phyloP scores from a whole-genome alignment of 1,284 basidiomycete species.

The Austroboletus rostrupii region DNA sequence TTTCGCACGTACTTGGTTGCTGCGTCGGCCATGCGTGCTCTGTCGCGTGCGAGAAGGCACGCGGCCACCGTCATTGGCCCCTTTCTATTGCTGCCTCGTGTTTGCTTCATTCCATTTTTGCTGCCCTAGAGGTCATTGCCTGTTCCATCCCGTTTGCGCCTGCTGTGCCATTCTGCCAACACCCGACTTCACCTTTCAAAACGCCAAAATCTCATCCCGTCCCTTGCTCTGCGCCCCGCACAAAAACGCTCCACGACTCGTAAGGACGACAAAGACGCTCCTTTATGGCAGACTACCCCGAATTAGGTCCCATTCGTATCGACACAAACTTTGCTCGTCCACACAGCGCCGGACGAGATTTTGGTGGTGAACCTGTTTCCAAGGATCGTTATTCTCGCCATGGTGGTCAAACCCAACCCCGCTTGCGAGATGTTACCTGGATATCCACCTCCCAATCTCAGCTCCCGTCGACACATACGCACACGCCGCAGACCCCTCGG shows the following conservation, averaged over 20 bases:
- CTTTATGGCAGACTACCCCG: constrained; percentile 24
- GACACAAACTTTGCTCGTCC: constrained; percentile 29
- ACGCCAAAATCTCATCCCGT: neutral
- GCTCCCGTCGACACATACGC: constrained; percentile 26
- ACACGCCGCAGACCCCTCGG: constrained; percentile 29
- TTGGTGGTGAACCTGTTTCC: constrained; percentile 18
- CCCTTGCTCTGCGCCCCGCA: constrained; percentile 1
- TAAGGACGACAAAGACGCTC: neutral
- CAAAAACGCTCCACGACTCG: neutral
- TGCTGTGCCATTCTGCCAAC: constrained; percentile 20
- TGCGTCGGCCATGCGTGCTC: constrained; percentile 1
- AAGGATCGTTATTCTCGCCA: constrained; percentile 30
- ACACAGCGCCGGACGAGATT: constrained; percentile 27
- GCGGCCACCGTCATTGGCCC: constrained; percentile 12
- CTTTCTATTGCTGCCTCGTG: constrained; percentile 29
- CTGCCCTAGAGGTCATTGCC: constrained; percentile 15
- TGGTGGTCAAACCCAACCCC: constrained; percentile 23
- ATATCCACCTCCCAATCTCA: constrained; percentile 28
- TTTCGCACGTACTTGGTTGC: neutral
- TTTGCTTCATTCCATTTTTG: constrained; percentile 19
- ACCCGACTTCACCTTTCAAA: neutral
- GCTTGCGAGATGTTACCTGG: constrained; percentile 30
- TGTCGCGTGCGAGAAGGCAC: constrained; percentile 19
- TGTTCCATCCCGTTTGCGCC: constrained; percentile 21
- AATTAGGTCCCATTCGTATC: constrained; percentile 24